Base-by-base conservation (phyloP, 306 rosid species). In the Styphnolobium japonicum region DNA sequence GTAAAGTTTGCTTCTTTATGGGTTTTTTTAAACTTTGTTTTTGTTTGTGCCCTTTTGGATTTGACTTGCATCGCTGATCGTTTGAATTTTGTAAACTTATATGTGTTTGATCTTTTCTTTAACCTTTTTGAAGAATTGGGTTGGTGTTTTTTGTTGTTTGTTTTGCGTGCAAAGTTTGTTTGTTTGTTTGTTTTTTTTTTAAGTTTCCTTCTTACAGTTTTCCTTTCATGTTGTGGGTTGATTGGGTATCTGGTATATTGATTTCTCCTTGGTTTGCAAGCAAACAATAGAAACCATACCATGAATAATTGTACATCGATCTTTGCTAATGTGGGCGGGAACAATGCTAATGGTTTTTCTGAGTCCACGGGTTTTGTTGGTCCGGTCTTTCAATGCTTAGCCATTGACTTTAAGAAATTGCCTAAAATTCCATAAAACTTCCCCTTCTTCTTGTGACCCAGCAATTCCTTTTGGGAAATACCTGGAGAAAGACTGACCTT, bases 31-130 rank as follows among this genome's bases (percentile, higher is more conserved):
- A n/a, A n/a, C 31, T 42, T 14, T 19, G 42, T 29, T 31, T 27
- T 5, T 37, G n/a, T 45, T 73, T 8, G 5, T 36, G 5, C 39
- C 18, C 66, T n/a, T 64, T 65, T 55, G 25, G 53, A 7, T 29
- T 76, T 58, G 21, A 81, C 73, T 40, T 42, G 31, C 52, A 10
- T 65, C 42, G 22, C 7, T 67, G 81, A 83, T 86, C 83, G 45
- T 80, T 66, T 36, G 3, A 80, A 71, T 73, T 75, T 55, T 16
- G 19, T 18, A 4, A 42, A 33, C 21, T 65, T 23, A 0, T 23
- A 0, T 11, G 6, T 23, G 16, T 57, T 14, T 55, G n/a, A n/a
- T 21, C 2, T 42, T 31, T 0, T 7, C 0, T 6, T 6, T 0
- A n/a, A n/a, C 9, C 39, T 6, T 27, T 14, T 4, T 12, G 3